phyloP scores from a whole-genome alignment of 2,329 filamentous ascomycete species.

The Aaosphaeria arxii region DNA sequence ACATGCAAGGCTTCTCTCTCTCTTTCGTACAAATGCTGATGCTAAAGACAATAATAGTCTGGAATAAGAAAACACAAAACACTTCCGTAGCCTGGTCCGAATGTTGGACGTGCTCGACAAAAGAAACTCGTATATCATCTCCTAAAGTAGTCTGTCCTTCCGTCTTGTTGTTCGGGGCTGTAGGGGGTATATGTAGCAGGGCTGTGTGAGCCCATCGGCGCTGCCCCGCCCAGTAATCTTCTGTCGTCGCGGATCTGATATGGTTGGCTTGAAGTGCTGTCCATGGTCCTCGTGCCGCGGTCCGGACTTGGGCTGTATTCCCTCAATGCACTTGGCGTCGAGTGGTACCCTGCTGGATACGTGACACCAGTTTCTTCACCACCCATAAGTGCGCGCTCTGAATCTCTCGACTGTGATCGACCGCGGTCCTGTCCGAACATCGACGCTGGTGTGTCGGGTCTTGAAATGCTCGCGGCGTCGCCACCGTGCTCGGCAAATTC shows the following conservation, averaged over 20 bases:
- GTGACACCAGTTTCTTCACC: slow-evolving; percentile 34
- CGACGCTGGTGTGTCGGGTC: slow-evolving; percentile 59
- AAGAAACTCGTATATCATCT: slow-evolving; percentile 1
- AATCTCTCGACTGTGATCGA: slow-evolving; percentile 21
- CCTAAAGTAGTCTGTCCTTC: slow-evolving; percentile 4
- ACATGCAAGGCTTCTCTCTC: too few relatives aligned
- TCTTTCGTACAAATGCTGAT: too few relatives aligned
- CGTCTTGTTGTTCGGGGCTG: slow-evolving; percentile 17
- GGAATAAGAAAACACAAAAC: too few relatives aligned
- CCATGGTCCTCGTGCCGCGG: slow-evolving; percentile 13
- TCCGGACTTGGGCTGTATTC: slow-evolving; percentile 42
- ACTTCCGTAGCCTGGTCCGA: too few relatives aligned
- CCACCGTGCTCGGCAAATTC: slow-evolving; percentile 90
- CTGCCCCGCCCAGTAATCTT: slow-evolving; percentile 25
- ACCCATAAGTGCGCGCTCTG: slow-evolving; percentile 17
- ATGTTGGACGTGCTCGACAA: not conserved
- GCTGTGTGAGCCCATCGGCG: slow-evolving; percentile 29
- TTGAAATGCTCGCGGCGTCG: slow-evolving; percentile 54
- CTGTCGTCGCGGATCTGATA: slow-evolving; percentile 24
- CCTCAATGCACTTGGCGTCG: slow-evolving; percentile 40
- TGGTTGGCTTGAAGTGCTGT: slow-evolving; percentile 18
- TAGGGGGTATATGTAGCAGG: slow-evolving; percentile 27
- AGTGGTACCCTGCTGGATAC: slow-evolving; percentile 49
- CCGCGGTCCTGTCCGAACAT: slow-evolving; percentile 20
- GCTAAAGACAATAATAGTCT: too few relatives aligned